Conservation (phyloP, 2,329 filamentous ascomycete species). For the Pseudocercospora fijiensis region DNA sequence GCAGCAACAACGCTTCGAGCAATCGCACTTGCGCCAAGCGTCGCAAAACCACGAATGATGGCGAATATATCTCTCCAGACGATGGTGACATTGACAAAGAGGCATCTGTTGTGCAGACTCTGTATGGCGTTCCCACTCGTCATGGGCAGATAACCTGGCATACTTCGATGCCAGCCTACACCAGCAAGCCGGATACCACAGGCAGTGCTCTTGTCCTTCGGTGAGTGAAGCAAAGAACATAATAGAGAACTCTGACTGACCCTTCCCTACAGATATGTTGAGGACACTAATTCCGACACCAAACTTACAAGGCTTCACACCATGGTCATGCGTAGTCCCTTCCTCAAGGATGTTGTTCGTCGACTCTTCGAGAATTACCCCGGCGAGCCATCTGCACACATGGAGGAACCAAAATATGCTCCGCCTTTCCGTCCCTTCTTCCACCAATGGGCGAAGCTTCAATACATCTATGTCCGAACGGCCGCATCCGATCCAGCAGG, state of each 20-base stretch:
- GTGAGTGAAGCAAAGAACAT: background rate
- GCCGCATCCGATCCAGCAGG: background rate
- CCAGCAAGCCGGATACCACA: background rate
- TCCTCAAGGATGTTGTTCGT: background rate
- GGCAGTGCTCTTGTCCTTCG: background rate
- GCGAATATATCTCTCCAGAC: background rate
- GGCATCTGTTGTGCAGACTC: background rate
- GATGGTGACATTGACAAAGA: background rate
- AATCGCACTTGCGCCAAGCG: too few relatives aligned
- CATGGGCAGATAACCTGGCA: background rate
- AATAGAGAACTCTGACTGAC: background rate
- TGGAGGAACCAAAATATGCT: background rate
- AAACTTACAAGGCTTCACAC: background rate
- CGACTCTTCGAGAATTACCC: background rate
- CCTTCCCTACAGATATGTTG: background rate
- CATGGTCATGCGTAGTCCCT: background rate
- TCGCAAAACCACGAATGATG: background rate
- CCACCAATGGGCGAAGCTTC: background rate
- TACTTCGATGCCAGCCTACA: background rate
- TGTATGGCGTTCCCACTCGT: background rate
- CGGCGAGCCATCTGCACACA: background rate
- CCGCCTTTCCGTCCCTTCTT: background rate
- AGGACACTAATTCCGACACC: background rate
- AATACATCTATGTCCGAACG: background rate
- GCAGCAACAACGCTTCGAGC: background rate